Conservation (phyloP, 192 early-diverging fungal species). For the Coemansia sp. region DNA sequence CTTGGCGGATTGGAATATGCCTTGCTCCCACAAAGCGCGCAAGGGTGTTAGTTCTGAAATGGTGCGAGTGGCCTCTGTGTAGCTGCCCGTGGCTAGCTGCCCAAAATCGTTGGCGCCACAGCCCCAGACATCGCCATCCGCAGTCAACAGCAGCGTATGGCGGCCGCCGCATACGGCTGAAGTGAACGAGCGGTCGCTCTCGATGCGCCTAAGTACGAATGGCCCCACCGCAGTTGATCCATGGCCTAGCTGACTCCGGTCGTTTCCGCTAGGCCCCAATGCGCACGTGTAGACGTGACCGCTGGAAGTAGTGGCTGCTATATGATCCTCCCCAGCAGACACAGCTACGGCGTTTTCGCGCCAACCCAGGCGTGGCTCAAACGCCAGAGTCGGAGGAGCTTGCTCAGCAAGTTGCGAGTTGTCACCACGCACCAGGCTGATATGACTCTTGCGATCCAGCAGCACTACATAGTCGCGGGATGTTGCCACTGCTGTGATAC, state of each 20-base stretch:
- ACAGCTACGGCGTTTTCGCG: slow-evolving; percentile 37
- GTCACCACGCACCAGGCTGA: slow-evolving; percentile 23
- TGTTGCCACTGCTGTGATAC: slow-evolving; percentile 20
- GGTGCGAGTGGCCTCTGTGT: slow-evolving; percentile 17
- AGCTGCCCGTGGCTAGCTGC: slow-evolving; percentile 41
- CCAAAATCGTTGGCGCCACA: slow-evolving; percentile 51
- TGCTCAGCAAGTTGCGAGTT: not conserved
- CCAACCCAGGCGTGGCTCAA: slow-evolving; percentile 45
- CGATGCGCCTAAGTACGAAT: slow-evolving; percentile 23
- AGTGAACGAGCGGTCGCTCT: slow-evolving; percentile 12
- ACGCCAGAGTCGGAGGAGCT: slow-evolving; percentile 6
- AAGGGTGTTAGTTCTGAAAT: slow-evolving; percentile 22
- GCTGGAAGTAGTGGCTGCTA: slow-evolving; percentile 26
- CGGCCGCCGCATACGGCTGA: slow-evolving; percentile 28
- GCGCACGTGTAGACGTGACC: slow-evolving; percentile 43
- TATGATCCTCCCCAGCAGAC: slow-evolving; percentile 35
- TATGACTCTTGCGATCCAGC: slow-evolving; percentile 32
- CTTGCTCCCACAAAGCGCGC: slow-evolving; percentile 25
- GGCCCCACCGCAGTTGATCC: not conserved
- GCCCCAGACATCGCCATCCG: slow-evolving; percentile 35
- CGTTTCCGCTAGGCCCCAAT: slow-evolving; percentile 23
- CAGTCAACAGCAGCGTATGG: slow-evolving; percentile 37
- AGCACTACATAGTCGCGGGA: slow-evolving; percentile 22
- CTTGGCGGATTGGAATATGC: not conserved
- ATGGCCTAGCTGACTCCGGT: slow-evolving; percentile 28